Percentiles rank a stretch among this genome's conserved stretches.
These are phyloP conservation scores for Davidsoniella eucalypti DNA, from an alignment of 2,329 filamentous ascomycete genomes.

Conservation along the genomic window DNA sequence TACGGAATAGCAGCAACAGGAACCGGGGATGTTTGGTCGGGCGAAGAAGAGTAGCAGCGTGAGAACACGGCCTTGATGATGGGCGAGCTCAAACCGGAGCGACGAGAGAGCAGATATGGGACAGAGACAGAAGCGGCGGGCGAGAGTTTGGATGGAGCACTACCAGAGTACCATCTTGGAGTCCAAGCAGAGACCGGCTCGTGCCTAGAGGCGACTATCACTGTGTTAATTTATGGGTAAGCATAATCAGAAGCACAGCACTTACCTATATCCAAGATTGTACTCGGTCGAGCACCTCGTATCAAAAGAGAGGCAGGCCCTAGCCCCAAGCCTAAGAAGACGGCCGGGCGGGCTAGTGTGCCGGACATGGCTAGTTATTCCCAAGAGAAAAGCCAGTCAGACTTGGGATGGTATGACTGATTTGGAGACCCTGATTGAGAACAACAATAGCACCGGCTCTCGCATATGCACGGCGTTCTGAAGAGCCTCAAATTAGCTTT, in stretches of 20 bases:
- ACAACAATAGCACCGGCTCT: background rate
- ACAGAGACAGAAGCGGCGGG: background rate
- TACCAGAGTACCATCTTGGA: constrained; percentile 22
- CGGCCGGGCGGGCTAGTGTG: background rate
- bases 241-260: too few relatives aligned
- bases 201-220: too few relatives aligned
- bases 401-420: too few relatives aligned
- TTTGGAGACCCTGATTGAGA: background rate
- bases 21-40: constrained; percentile 1
- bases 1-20: constrained; percentile 43
- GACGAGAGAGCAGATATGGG: too few relatives aligned
- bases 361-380: background rate
- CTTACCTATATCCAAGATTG: too few relatives aligned
- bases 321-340: constrained; percentile 1
- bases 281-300: constrained; percentile 7
- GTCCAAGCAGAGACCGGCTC: too few relatives aligned
- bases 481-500: background rate
- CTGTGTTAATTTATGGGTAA: too few relatives aligned
- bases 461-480: too few relatives aligned
- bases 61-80: too few relatives aligned
- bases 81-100: too few relatives aligned
- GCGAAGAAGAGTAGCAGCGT: too few relatives aligned
- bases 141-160: constrained; percentile 15
- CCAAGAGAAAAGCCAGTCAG: background rate
- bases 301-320: background rate